Evolutionary conservation across 176 grass and related monocot genomes (phyloP).

Genomic region (Oryza glaberrima): DNA sequence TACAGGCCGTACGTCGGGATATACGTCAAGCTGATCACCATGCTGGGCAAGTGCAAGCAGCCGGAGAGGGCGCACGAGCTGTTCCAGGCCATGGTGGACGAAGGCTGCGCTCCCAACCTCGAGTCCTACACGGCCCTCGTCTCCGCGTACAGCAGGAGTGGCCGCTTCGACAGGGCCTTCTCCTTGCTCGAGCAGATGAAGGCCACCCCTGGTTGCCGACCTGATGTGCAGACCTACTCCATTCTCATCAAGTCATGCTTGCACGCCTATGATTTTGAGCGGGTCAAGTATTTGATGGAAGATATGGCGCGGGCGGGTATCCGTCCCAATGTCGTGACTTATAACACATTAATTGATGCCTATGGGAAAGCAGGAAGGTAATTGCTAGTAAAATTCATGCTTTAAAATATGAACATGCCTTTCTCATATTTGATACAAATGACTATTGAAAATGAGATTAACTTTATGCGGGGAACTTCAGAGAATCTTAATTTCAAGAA

Average conservation of each 20-base stretch:
- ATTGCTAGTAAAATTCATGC: neutral
- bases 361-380: constrained; percentile 94
- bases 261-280: constrained; percentile 85
- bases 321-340: constrained; percentile 79
- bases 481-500: neutral
- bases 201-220: constrained; percentile 58
- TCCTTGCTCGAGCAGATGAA: constrained; percentile 83
- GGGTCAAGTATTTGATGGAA: constrained; percentile 58
- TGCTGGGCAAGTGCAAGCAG: constrained; percentile 95
- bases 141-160: constrained; percentile 87
- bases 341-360: constrained; percentile 88
- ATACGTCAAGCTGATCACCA: constrained; percentile 94
- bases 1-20: constrained; percentile 80
- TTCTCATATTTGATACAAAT: neutral
- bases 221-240: constrained; percentile 87
- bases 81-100: constrained; percentile 83
- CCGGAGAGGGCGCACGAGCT: constrained; percentile 78
- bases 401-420: neutral
- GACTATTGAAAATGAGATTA: neutral
- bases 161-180: constrained; percentile 68
- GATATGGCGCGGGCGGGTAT: constrained; percentile 64
- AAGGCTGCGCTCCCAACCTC: constrained; percentile 79
- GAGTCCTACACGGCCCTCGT: constrained; percentile 83
- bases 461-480: neutral
- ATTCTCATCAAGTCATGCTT: constrained; percentile 95